A percentile compares a stretch with the other conserved stretches of the same genome.
phyloP scores from a whole-genome alignment of 192 early-diverging fungal species.

The Coemansia aciculifera region DNA sequence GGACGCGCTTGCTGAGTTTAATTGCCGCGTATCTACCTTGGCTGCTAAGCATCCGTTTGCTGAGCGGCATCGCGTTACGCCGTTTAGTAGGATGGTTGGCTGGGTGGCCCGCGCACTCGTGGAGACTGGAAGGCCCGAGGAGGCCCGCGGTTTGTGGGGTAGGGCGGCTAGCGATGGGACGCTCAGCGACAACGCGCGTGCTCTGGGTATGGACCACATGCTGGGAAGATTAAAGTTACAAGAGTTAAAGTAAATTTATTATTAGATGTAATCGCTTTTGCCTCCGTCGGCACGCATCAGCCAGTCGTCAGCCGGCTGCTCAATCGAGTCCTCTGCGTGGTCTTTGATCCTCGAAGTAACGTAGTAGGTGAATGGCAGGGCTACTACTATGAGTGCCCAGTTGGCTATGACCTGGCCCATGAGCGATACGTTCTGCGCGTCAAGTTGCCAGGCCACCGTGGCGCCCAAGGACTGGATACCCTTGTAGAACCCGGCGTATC shows the following conservation, averaged over 20 bases:
- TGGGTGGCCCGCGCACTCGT: conserved; percentile 27
- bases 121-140: not conserved
- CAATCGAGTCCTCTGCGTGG: conserved; percentile 1
- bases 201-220: conserved; percentile 24
- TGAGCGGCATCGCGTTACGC: conserved; percentile 4
- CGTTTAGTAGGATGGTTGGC: conserved; percentile 36
- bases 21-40: conserved; percentile 14
- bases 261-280: not conserved
- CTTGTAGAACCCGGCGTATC: conserved; percentile 85
- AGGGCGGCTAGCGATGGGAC: conserved; percentile 3
- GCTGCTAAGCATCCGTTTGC: not conserved
- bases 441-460: conserved; percentile 69
- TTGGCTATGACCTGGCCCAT: conserved; percentile 55
- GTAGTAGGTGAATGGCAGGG: conserved; percentile 48
- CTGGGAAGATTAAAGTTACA: not conserved
- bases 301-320: conserved; percentile 15
- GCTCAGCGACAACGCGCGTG: conserved; percentile 9
- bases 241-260: not conserved
- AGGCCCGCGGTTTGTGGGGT: conserved; percentile 32
- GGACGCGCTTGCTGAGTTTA: conserved; percentile 23
- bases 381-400: conserved; percentile 50
- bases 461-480: conserved; percentile 72
- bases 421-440: conserved; percentile 50
- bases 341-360: conserved; percentile 42
- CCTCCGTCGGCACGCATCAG: not conserved